Base-by-base conservation (phyloP, 1,284 basidiomycete species). In the Veloboletus limbatus region DNA sequence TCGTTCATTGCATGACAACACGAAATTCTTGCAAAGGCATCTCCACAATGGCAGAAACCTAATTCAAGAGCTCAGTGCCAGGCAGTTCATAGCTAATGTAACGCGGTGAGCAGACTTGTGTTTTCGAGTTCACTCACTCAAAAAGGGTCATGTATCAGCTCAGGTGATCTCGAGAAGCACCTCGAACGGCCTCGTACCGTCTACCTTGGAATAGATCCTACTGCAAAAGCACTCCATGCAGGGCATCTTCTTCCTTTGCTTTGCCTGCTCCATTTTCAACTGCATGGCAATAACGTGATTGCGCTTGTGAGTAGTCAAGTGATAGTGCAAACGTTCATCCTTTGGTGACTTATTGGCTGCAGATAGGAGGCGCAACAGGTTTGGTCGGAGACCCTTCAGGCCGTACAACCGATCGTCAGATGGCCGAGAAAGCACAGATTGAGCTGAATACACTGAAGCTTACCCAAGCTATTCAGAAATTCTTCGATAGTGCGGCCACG, bases 381-480 rank as follows among this genome's bases (percentile, higher is more conserved):
- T 80, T 88, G n/a, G 88, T 99, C 26, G 97, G 97, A 7, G 97
- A 99, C 63, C 97, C 97, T 2, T 94, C 92, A 1, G 97, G 97
- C 1, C 78, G 95, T 24, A 78, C 79, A 2, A 84, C 83, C 0
- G 97, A 97, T 65, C 82, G 97, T 14, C 80, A 83, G 45, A 75
- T 84, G 1, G 79, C 92, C 6, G 75, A 81, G 32, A 63, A 67
- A 8, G 68, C 75, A 3, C 74, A 79, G 32, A 79, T 95, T 2
- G 72, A 81, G 26, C 52, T 69, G 36, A 98, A 99, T 59, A 82
- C 91, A 31, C 51, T 59, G 2, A 74, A 74, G 8, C 83, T 99
- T 43, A 78, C 79, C 0, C 57, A 63, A 2, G 86, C 86, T 52
- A 74, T 98, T 18, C 69, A 78, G 10, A 68, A 57, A 1, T 95